Conservation (phyloP, 2,329 filamentous ascomycete species). For the Pseudofabraea citricarpa region DNA sequence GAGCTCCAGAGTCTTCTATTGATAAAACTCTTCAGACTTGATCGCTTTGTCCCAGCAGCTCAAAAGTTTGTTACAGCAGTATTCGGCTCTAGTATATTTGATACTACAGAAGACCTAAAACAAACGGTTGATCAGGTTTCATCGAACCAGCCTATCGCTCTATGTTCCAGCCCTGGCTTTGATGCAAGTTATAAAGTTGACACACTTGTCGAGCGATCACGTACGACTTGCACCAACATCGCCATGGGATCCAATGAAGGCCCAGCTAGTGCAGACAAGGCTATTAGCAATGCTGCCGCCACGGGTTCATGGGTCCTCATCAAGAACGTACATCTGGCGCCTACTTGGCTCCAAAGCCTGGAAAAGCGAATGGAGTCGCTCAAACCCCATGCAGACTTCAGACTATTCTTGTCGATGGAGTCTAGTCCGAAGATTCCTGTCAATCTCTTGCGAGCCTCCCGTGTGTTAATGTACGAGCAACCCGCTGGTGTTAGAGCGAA, state of each 20-base stretch:
- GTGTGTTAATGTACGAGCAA: slow-evolving; percentile 97
- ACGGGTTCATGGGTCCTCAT: slow-evolving; percentile 93
- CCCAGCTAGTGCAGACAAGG: slow-evolving; percentile 87
- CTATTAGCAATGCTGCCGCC: slow-evolving; percentile 86
- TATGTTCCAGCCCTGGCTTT: slow-evolving; percentile 93
- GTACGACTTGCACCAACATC: slow-evolving; percentile 86
- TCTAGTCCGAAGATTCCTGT: slow-evolving; percentile 95
- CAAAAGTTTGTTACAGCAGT: slow-evolving; percentile 86
- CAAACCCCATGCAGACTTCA: slow-evolving; percentile 89
- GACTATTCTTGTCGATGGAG: slow-evolving; percentile 97
- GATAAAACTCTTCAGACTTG: slow-evolving; percentile 91
- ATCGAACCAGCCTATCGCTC: slow-evolving; percentile 78
- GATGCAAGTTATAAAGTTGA: slow-evolving; percentile 99
- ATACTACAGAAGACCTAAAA: slow-evolving; percentile 79
- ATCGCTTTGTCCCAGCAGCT: slow-evolving; percentile 88
- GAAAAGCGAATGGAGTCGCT: slow-evolving; percentile 96
- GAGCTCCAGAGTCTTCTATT: slow-evolving; percentile 80
- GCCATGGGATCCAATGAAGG: slow-evolving; percentile 99
- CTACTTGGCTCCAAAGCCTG: slow-evolving; percentile 92
- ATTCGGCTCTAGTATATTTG: slow-evolving; percentile 78
- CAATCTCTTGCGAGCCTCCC: slow-evolving; percentile 86
- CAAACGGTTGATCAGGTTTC: slow-evolving; percentile 81
- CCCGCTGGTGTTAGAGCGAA: slow-evolving; percentile 94
- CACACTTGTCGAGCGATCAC: slow-evolving; percentile 79
- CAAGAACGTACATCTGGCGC: slow-evolving; percentile 97